Conservation (phyloP, 257 asterid genomes). For the Paraleonurus japonicus region DNA sequence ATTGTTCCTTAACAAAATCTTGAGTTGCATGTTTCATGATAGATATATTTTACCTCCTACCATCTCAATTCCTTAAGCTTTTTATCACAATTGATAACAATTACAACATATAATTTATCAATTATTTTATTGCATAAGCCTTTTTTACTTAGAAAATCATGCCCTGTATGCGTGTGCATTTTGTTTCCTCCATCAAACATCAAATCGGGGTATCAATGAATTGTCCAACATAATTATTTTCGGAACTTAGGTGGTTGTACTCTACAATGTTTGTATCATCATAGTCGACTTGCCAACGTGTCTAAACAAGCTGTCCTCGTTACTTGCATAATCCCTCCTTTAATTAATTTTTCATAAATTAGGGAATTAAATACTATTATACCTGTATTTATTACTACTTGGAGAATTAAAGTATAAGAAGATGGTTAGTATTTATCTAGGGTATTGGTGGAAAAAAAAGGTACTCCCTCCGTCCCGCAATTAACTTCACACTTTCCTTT, state of each 20-base stretch:
- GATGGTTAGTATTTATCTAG: no score
- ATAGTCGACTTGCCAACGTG: neutral
- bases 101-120: neutral
- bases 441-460: no score
- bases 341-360: no score
- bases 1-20: neutral
- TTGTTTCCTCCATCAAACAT: neutral
- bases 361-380: no score
- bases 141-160: neutral
- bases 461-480: no score
- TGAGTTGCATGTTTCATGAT: neutral
- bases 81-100: neutral
- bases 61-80: neutral
- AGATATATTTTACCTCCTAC: neutral
- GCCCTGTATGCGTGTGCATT: neutral
- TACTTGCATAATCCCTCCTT: no score
- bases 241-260: neutral
- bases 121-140: neutral
- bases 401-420: no score
- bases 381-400: no score
- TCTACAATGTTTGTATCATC: neutral
- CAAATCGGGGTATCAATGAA: neutral
- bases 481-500: no score
- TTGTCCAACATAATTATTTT: neutral
- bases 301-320: neutral